Evolutionary conservation across 345 rosid species (phyloP), one percentile per base, ranked within the genome.

Genomic region (Pelargonium nanum): DNA sequence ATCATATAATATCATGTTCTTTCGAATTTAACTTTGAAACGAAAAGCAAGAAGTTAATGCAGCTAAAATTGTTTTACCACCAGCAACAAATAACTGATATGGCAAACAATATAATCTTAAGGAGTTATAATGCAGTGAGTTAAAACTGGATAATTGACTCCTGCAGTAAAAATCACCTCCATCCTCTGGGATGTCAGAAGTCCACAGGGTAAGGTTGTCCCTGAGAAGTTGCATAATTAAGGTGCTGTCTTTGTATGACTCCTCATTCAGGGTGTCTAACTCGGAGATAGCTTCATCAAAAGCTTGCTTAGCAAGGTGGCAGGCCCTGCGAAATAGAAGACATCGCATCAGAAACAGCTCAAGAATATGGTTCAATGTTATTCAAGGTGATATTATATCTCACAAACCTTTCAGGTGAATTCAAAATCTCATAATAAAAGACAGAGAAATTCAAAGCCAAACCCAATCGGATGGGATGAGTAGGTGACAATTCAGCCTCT

Each of bases 171-270:
- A 57, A 53, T 40, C 69, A 75, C 75, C 78, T 67, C 69, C 78
- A 63, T 67, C 78, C 66, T 74, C 78, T 21, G 74, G 55, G 52
- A 75, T 64, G 61, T 70, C 78, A 56, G 75, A 67, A 51, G 78
- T 68, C 78, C 78, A 75, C 25, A 75, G 61, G 30, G 78, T 70
- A 21, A 75, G 78, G 62, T 75, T 75, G 72, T 75, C 78, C 72
- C 78, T 70, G 19, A 75, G 78, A 63, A 75, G 78, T 63, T 75
- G 78, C 78, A 75, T 70, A 62, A 75, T 75, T 23, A 75, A 70
- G 52, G 78, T 70, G 68, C 78, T 75, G 55, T 75, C 78, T 60
- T 75, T 75, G 75, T 75, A 75, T 8, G 78, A 75, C 25, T 70
- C 78, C 75, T 75, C 78, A 44, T 59, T 75, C 40, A 75, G 67